Evolutionary conservation across 805 yeast species (phyloP).

Genomic region (Candida coleopterorum): DNA sequence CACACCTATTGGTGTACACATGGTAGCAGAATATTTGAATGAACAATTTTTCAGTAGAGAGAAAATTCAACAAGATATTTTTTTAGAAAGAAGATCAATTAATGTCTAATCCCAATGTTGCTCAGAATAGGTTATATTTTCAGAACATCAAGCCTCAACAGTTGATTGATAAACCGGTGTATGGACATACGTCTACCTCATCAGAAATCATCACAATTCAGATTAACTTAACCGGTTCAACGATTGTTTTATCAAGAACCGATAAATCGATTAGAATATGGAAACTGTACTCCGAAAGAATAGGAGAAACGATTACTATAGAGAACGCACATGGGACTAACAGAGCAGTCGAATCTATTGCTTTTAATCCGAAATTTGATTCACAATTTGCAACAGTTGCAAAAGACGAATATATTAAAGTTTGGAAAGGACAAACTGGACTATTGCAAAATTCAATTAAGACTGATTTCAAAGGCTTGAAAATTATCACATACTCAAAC

Average conservation of each 20-base stretch:
- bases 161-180: constrained; percentile 13
- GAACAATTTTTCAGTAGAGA: too few relatives aligned
- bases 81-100: too few relatives aligned
- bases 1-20: too few relatives aligned
- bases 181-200: constrained; percentile 11
- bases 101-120: neutral
- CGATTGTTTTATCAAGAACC: constrained; percentile 38
- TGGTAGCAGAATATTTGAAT: too few relatives aligned
- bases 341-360: constrained; percentile 33
- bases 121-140: constrained; percentile 11
- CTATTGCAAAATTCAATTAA: constrained; percentile 24
- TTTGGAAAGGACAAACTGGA: constrained; percentile 43
- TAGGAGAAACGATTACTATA: constrained; percentile 35
- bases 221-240: constrained; percentile 39
- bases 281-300: constrained; percentile 22
- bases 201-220: constrained; percentile 34
- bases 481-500: constrained; percentile 34
- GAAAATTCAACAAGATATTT: too few relatives aligned
- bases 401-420: constrained; percentile 39
- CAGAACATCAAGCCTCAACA: constrained; percentile 15
- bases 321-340: constrained; percentile 32
- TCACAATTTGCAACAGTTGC: constrained; percentile 46
- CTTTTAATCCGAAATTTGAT: constrained; percentile 48
- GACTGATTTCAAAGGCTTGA: constrained; percentile 15
- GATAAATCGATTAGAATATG: constrained; percentile 42